phyloP scores from a whole-genome alignment of 139 green algal genomes.

The Astrephomene gubernaculifera region DNA sequence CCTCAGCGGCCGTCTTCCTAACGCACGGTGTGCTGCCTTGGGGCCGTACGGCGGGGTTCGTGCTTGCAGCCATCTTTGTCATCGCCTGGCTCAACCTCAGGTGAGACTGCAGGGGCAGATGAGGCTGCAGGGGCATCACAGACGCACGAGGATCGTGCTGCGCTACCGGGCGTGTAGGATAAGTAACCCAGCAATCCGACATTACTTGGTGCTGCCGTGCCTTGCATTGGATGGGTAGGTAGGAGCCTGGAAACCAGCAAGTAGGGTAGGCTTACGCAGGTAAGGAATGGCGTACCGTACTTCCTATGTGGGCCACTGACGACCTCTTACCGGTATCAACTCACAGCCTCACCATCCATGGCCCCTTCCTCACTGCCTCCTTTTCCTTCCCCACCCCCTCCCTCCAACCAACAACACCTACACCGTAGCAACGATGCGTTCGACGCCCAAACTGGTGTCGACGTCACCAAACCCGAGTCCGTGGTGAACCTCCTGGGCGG shows the following conservation, averaged over 20 bases:
- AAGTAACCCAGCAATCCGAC: background rate
- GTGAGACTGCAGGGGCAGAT: slow-evolving; percentile 45
- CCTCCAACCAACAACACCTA: background rate
- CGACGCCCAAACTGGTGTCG: slow-evolving; percentile 92
- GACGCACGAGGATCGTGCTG: background rate
- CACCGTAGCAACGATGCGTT: slow-evolving; percentile 94
- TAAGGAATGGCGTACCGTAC: background rate
- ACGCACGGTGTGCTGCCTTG: slow-evolving; percentile 56
- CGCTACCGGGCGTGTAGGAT: background rate
- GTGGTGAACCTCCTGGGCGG: slow-evolving; percentile 90
- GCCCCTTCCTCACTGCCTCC: background rate
- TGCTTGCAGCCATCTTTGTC: slow-evolving; percentile 75
- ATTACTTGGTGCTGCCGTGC: background rate
- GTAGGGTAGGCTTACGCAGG: too few species aligned
- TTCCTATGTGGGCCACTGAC: too few species aligned
- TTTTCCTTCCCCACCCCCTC: background rate
- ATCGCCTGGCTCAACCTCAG: slow-evolving; percentile 98
- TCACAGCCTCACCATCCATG: background rate
- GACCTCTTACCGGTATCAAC: background rate
- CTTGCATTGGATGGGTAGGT: background rate
- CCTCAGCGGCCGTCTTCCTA: slow-evolving; percentile 68
- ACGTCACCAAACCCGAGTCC: slow-evolving; percentile 92
- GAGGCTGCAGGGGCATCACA: background rate
- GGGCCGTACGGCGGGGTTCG: slow-evolving; percentile 58
- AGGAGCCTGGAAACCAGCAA: too few species aligned